Evolutionary conservation across 2,329 filamentous ascomycete species (phyloP), one percentile per base, ranked within the genome.

Genomic region (Alternaria ventricosa): DNA sequence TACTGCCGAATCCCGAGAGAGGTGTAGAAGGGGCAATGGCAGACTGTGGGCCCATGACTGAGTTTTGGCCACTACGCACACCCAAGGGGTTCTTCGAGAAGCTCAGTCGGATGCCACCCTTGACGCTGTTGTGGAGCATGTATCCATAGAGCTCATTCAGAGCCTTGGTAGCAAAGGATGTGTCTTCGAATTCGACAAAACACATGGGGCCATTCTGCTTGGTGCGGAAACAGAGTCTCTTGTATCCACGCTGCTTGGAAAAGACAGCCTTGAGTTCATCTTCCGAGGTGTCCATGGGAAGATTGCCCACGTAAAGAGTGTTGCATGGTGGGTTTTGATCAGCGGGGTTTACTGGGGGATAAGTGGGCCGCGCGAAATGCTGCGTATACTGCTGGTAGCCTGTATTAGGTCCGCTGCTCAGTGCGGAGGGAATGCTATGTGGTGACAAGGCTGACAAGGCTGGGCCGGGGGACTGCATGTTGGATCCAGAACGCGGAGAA

Each of bases 311-410:
- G 75, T 99, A 98, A 7, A 99, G 86, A 0, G 96, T 99, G 77
- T 99, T 98, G 86, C 96, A 98, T 0, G 96, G 96, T 1, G 95
- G 95, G 72, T 98, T 97, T 80, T 97, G 92, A 75, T 99, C 95
- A 12, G 95, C 94, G 0, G 94, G 95, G 71, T 98, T 98, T 64
- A 93, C 92, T 0, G 94, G 91, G 13, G 95, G 95, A 66, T 93
- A 92, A 64, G 90, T 90, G 66, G 89, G 88, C 73, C 84, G 86
- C 67, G 83, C 85, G 70, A 87, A 91, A 63, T 88, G 85, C 68
- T 86, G 83, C 57, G 82, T 85, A 41, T 84, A 84, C 67, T 87
- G 84, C 67, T 87, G 86, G 72, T 86, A 90, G 61, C 83, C 71
- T 49, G 84, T 81, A 57, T 84, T 86, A 13, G 82, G 78, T 7